Evolutionary conservation across 2,329 filamentous ascomycete genomes (phyloP).

Genomic region (Thyridium curvatum): DNA sequence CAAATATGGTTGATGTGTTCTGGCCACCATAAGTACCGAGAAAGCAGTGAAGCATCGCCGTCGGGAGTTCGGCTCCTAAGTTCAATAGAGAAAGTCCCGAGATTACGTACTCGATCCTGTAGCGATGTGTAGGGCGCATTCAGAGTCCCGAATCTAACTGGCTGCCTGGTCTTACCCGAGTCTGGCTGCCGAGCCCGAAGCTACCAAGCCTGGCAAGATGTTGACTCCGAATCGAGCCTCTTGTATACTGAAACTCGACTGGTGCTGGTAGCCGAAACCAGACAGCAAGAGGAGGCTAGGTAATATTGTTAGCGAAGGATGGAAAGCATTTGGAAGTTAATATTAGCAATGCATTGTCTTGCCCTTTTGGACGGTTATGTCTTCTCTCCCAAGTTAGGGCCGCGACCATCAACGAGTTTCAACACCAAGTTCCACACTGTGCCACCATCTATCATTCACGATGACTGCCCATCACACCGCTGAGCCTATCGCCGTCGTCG

Average conservation of each 20-base stretch:
- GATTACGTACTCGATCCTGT: not conserved
- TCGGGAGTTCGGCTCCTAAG: not conserved
- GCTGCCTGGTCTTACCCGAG: not conserved
- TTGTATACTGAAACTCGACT: not conserved
- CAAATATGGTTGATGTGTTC: not conserved
- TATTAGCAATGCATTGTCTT: slow-evolving; percentile 1
- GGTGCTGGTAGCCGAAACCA: not conserved
- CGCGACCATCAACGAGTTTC: slow-evolving; percentile 1
- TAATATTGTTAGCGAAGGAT: no score
- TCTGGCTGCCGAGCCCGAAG: slow-evolving; percentile 1
- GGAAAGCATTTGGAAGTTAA: no score
- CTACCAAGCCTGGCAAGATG: not conserved
- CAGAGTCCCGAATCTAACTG: not conserved
- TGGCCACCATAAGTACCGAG: not conserved
- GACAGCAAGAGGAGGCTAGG: no score
- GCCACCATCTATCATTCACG: slow-evolving; percentile 1
- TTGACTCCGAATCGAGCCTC: not conserved
- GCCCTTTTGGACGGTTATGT: not conserved
- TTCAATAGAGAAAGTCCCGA: slow-evolving; percentile 1
- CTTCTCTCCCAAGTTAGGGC: not conserved
- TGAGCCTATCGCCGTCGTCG: slow-evolving; percentile 7
- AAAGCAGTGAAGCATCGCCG: not conserved
- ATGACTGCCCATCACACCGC: not conserved
- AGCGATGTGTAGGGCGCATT: not conserved
- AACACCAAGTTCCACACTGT: slow-evolving; percentile 2